phyloP scores from a whole-genome alignment of 495 filamentous ascomycete species.

The Xylaria cubensis region DNA sequence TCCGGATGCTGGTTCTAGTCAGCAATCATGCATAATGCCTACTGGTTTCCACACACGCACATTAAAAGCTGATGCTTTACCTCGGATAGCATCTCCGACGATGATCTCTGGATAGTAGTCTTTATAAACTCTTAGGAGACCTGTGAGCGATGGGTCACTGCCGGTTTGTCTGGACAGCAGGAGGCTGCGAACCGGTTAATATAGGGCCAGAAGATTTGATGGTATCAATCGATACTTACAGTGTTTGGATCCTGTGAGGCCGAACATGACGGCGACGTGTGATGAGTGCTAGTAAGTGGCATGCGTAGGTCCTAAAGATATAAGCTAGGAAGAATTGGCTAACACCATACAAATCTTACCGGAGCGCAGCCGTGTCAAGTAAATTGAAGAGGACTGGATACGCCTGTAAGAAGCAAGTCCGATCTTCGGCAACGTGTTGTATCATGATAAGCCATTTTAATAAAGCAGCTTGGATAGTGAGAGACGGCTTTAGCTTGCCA shows the following conservation, averaged over 20 bases:
- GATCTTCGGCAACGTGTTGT: conserved; percentile 74
- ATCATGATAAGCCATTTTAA: conserved; percentile 83
- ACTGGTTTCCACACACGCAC: conserved; percentile 37
- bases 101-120: conserved; percentile 92
- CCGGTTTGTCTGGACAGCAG: conserved; percentile 65
- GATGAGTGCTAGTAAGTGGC: conserved; percentile 82
- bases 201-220: background rate
- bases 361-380: conserved; percentile 78
- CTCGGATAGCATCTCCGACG: conserved; percentile 66
- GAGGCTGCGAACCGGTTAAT: conserved; percentile 54
- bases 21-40: background rate
- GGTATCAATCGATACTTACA: conserved; percentile 60
- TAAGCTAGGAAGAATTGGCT: background rate
- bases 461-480: conserved; percentile 70
- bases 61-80: conserved; percentile 63
- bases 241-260: conserved; percentile 80
- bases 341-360: conserved; percentile 49
- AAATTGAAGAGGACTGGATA: conserved; percentile 85
- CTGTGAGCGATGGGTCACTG: conserved; percentile 76
- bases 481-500: conserved; percentile 76
- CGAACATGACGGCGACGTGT: conserved; percentile 88
- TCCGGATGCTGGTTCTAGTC: conserved; percentile 66
- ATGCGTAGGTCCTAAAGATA: conserved; percentile 63
- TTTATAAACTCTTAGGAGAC: conserved; percentile 84
- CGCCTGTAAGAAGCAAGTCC: conserved; percentile 66